Percentiles rank a stretch among this genome's conserved stretches.
Conservation (phyloP, 2,329 filamentous ascomycete species). For the Fusarium luffae region DNA sequence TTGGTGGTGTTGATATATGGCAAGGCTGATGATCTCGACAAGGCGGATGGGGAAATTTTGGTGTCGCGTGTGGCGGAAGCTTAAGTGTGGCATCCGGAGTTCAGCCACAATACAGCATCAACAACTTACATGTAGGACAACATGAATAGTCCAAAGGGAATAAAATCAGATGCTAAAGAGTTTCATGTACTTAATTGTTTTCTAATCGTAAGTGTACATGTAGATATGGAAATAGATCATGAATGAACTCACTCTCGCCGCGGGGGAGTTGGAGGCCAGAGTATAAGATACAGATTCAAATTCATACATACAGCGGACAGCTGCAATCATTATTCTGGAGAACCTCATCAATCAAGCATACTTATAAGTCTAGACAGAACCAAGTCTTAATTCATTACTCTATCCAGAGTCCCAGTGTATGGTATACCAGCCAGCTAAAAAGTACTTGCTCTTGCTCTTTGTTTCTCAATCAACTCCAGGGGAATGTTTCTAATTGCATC, state of each 20-base stretch:
- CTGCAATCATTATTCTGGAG: background rate
- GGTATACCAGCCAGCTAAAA: slow-evolving; percentile 16
- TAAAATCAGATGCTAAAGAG: background rate
- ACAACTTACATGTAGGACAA: background rate
- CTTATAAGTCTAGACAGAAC: background rate
- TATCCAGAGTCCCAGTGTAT: slow-evolving; percentile 5
- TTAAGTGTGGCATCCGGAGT: slow-evolving; percentile 20
- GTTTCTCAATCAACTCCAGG: slow-evolving; percentile 9
- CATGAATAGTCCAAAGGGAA: background rate
- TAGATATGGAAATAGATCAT: background rate
- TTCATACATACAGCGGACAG: background rate
- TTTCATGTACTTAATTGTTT: rapidly evolving
- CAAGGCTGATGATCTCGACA: slow-evolving; percentile 48
- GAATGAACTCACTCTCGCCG: background rate
- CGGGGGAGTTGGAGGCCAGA: background rate
- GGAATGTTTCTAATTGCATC: slow-evolving; percentile 2
- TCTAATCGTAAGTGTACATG: background rate
- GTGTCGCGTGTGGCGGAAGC: slow-evolving; percentile 33
- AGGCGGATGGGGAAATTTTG: slow-evolving; percentile 51
- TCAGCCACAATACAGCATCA: slow-evolving; percentile 21
- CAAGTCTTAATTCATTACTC: slow-evolving; percentile 5
- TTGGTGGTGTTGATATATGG: slow-evolving; percentile 32
- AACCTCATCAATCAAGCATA: background rate
- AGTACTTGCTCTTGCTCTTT: slow-evolving; percentile 24
- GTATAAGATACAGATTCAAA: background rate